These are phyloP conservation scores for Pulveroboletus sp. DNA, from an alignment of 768 basidiomycete genomes.

Conservation along the genomic window DNA sequence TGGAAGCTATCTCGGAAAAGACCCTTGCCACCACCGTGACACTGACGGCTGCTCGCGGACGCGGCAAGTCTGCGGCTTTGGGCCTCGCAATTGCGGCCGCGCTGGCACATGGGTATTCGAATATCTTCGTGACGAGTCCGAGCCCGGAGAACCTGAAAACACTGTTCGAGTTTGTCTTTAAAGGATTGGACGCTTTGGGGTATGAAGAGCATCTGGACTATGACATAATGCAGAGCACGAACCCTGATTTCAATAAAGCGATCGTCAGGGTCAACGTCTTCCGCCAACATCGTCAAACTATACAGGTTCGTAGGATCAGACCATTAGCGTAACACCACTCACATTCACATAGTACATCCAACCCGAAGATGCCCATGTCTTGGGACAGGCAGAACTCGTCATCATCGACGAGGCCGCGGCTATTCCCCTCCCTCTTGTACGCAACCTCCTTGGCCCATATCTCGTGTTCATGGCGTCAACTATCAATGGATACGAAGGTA, in stretches of 20 bases:
- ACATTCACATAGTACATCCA: constrained; percentile 78
- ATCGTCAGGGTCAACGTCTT: constrained; percentile 96
- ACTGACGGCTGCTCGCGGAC: constrained; percentile 89
- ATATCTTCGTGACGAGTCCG: constrained; percentile 97
- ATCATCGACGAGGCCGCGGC: constrained; percentile 99
- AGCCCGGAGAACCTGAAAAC: constrained; percentile 98
- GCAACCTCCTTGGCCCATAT: constrained; percentile 91
- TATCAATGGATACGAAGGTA: constrained; percentile 99
- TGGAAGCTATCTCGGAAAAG: constrained; percentile 91
- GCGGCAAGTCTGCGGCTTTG: constrained; percentile 96
- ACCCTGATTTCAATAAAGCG: constrained; percentile 90
- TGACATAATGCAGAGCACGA: constrained; percentile 93
- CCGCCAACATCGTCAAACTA: constrained; percentile 89
- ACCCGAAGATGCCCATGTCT: constrained; percentile 95
- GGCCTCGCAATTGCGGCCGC: constrained; percentile 93
- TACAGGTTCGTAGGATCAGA: constrained; percentile 61
- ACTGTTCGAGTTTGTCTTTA: constrained; percentile 96
- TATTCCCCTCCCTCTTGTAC: constrained; percentile 93
- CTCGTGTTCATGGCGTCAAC: constrained; percentile 99
- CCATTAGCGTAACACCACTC: not conserved
- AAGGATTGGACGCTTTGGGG: constrained; percentile 89
- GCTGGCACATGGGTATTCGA: constrained; percentile 89
- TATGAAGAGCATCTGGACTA: constrained; percentile 99
- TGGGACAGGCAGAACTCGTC: constrained; percentile 95
- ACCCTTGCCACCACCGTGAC: constrained; percentile 92